These are phyloP conservation scores for Colletotrichum gloeosporioides DNA, from an alignment of 2,329 filamentous ascomycete genomes.

Conservation along the genomic window DNA sequence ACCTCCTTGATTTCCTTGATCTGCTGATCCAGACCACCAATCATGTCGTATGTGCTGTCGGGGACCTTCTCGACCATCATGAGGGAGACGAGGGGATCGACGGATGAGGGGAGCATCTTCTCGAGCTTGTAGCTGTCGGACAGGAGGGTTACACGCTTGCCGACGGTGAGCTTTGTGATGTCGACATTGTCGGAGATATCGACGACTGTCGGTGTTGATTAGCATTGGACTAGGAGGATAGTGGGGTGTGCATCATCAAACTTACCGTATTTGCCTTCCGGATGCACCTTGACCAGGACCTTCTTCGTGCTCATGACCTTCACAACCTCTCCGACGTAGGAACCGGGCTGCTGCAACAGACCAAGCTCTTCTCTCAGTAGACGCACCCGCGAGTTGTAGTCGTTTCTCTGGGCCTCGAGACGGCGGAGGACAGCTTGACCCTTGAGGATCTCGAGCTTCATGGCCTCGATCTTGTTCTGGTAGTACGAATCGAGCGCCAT, in stretches of 20 bases:
- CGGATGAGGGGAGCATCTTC: conserved; percentile 96
- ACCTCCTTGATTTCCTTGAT: conserved; percentile 99
- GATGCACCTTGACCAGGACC: conserved; percentile 97
- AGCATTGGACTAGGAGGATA: neutral
- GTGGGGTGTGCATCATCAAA: neutral
- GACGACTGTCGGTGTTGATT: conserved; percentile 69
- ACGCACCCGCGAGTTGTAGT: conserved; percentile 98
- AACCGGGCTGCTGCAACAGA: conserved; percentile 93
- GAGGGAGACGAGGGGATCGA: conserved; percentile 96
- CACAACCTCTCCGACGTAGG: conserved; percentile 98
- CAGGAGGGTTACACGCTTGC: conserved; percentile 95
- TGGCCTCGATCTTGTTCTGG: conserved; percentile 99
- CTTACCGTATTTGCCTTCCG: conserved; percentile 98
- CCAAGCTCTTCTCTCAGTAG: conserved; percentile 94
- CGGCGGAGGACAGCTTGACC: conserved; percentile 93
- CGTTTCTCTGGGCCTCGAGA: conserved; percentile 96
- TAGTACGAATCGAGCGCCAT: conserved; percentile 99
- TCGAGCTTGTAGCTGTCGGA: conserved; percentile 99
- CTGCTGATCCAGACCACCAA: conserved; percentile 96
- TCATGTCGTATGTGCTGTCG: conserved; percentile 99
- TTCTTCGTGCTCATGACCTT: conserved; percentile 99
- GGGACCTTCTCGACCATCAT: conserved; percentile 99
- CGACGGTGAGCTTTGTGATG: conserved; percentile 92
- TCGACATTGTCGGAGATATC: conserved; percentile 95
- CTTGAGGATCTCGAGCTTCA: conserved; percentile 99